phyloP scores from a whole-genome alignment of 139 green algal species.

The Closterium sp. region DNA sequence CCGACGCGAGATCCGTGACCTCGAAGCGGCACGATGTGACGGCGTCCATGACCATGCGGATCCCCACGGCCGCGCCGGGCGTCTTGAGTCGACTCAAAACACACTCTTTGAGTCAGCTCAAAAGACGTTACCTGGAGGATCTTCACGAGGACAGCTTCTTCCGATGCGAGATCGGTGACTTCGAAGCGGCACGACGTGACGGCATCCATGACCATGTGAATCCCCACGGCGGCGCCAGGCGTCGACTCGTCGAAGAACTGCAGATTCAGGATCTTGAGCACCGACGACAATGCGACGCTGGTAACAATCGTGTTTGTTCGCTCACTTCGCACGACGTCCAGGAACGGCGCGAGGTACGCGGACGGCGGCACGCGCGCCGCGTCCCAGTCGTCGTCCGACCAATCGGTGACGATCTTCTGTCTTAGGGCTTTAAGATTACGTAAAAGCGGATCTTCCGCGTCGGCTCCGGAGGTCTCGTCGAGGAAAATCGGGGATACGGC shows the following conservation, averaged over 20 bases:
- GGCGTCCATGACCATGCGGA: conserved; percentile 82
- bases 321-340: conserved; percentile 81
- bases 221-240: conserved; percentile 61
- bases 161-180: conserved; percentile 76
- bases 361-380: conserved; percentile 65
- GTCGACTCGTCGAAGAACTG: conserved; percentile 62
- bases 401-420: conserved; percentile 70
- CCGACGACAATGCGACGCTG: conserved; percentile 73
- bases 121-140: conserved; percentile 82
- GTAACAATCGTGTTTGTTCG: conserved; percentile 91
- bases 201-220: conserved; percentile 82
- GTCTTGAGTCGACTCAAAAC: too few relatives aligned
- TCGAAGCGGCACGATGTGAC: conserved; percentile 93
- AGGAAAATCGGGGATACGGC: background rate
- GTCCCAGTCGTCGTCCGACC: conserved; percentile 49
- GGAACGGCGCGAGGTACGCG: conserved; percentile 85
- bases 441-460: conserved; percentile 77
- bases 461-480: conserved; percentile 76
- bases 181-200: conserved; percentile 93
- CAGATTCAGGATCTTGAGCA: conserved; percentile 75
- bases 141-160: conserved; percentile 92
- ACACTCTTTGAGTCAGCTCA: conserved; percentile 57
- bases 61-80: conserved; percentile 61
- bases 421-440: conserved; percentile 79
- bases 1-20: conserved; percentile 77